These are phyloP conservation scores for Solanum tacnaense DNA, from an alignment of 257 asterid genomes.

Conservation along the genomic window DNA sequence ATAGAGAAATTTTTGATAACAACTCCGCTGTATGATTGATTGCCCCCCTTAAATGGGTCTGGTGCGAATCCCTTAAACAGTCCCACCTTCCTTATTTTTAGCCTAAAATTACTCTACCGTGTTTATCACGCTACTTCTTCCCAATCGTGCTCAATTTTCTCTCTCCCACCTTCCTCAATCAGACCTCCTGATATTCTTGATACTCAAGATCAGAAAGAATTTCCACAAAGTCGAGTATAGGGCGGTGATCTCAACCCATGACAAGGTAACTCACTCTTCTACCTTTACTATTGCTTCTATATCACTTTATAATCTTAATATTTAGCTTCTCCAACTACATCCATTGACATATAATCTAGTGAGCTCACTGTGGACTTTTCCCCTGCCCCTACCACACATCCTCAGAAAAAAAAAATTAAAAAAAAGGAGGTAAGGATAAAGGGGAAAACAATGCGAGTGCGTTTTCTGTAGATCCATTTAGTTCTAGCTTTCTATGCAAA, in stretches of 20 bases:
- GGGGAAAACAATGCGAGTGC: no score
- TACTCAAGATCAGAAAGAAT: neutral
- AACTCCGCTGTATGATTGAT: neutral
- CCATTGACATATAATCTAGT: neutral
- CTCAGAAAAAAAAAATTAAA: no score
- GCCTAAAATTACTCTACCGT: neutral
- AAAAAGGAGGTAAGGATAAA: no score
- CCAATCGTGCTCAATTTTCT: neutral
- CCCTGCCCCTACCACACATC: no score
- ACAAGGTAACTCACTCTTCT: neutral
- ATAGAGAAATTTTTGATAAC: neutral
- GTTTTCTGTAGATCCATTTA: neutral
- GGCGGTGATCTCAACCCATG: neutral
- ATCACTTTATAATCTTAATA: neutral
- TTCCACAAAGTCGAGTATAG: neutral
- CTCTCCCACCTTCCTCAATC: neutral
- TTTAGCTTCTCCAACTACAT: neutral
- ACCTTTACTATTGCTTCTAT: neutral
- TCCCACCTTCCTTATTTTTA: neutral
- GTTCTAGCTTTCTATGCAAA: neutral
- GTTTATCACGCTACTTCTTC: neutral
- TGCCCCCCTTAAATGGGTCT: no score
- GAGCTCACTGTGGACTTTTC: no score
- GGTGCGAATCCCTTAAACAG: neutral
- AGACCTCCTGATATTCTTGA: neutral